phyloP scores from a whole-genome alignment of 1,284 basidiomycete genomes.

The Malassezia japonica region DNA sequence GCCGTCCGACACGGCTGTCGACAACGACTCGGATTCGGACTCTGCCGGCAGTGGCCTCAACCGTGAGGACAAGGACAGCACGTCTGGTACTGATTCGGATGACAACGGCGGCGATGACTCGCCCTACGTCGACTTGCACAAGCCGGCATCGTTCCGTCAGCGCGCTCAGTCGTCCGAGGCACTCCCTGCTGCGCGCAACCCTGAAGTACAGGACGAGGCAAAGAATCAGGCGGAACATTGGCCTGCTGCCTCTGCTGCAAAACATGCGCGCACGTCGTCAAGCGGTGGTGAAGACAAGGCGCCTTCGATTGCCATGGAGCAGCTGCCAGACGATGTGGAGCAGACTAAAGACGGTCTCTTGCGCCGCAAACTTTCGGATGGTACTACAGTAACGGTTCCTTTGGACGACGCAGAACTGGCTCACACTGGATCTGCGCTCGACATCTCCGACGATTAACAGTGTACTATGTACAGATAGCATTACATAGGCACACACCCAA shows the following conservation, averaged over 20 bases:
- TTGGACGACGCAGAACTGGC: conserved; percentile 33
- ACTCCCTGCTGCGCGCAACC: conserved; percentile 22
- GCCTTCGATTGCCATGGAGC: conserved; percentile 3
- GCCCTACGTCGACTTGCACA: conserved; percentile 22
- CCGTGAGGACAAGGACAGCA: conserved; percentile 12
- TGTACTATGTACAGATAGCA: no score
- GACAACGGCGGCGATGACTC: conserved; percentile 14
- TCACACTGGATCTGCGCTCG: background rate
- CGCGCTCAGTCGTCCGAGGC: background rate
- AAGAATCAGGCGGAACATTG: conserved; percentile 1
- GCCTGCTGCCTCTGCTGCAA: conserved; percentile 8
- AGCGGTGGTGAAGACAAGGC: conserved; percentile 5
- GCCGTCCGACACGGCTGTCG: conserved; percentile 7
- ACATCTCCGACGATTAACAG: background rate
- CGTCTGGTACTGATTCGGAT: conserved; percentile 11
- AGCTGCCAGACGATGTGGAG: conserved; percentile 13
- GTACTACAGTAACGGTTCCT: conserved; percentile 35
- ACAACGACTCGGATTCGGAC: conserved; percentile 30
- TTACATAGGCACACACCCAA: no score
- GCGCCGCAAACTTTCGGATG: conserved; percentile 34
- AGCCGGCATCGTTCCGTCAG: conserved; percentile 13
- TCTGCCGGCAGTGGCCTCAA: conserved; percentile 14
- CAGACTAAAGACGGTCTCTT: conserved; percentile 28
- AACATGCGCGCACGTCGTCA: background rate
- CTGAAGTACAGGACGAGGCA: conserved; percentile 13